Percentiles rank a stretch among this genome's conserved stretches.
Conservation (phyloP, 352 stramenopile species). For the Phytophthora colocasiae region DNA sequence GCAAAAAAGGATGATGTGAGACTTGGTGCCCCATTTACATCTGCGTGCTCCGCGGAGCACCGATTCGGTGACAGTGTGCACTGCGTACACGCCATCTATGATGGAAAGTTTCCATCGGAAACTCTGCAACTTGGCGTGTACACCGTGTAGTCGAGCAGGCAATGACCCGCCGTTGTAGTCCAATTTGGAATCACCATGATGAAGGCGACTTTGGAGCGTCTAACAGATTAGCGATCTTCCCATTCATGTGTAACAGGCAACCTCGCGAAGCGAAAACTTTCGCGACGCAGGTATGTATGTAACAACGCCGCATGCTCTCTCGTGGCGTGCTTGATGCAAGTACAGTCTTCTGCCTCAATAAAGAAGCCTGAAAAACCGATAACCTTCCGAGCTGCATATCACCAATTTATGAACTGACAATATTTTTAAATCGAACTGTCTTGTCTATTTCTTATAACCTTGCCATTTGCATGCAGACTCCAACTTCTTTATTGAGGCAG, state of each 20-base stretch:
- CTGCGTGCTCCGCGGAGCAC: conserved; percentile 15
- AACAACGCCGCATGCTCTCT: conserved; percentile 8
- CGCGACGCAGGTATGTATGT: conserved; percentile 9
- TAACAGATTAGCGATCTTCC: conserved; percentile 14
- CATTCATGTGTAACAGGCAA: conserved; percentile 26
- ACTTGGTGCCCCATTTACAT: conserved; percentile 27
- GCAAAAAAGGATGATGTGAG: conserved; percentile 30
- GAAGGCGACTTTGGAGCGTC: conserved; percentile 1
- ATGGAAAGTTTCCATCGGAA: too few species aligned
- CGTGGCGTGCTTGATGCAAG: conserved; percentile 12
- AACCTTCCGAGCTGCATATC: too few species aligned
- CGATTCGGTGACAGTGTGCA: too few species aligned
- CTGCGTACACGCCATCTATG: too few species aligned
- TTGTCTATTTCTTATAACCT: too few species aligned
- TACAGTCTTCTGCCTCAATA: too few species aligned
- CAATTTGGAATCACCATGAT: neutral
- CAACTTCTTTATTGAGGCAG: too few species aligned
- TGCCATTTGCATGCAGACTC: too few species aligned
- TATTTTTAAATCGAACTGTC: too few species aligned
- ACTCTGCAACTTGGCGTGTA: too few species aligned
- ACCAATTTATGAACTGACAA: too few species aligned
- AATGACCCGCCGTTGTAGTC: neutral
- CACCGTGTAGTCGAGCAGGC: neutral
- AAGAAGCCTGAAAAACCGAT: too few species aligned
- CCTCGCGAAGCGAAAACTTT: conserved; percentile 28